Base-by-base conservation (phyloP, 352 stramenopile genomes). In the Globisporangium abappressorium region DNA sequence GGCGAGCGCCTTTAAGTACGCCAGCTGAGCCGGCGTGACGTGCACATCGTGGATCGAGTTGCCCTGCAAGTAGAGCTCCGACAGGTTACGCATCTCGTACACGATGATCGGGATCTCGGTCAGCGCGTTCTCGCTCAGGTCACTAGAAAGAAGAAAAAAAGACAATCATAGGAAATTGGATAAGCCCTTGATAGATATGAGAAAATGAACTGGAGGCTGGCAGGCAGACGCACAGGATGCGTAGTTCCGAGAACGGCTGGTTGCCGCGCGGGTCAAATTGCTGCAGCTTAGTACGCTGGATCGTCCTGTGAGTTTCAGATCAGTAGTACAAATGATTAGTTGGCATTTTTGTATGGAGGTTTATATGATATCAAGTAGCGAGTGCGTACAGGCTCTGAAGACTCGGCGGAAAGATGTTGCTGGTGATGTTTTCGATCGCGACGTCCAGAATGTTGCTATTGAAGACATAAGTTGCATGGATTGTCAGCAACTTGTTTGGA, bases 71-170 rank as follows among this genome's bases (percentile, higher is more conserved):
- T 79, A 68, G 38, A 93, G 72, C 36, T 76, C 72, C 34, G 74
- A 81, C 58, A 93, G 76, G 30, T 76, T 81, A 36, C 69, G 70
- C 65, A 91, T 78, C 66, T 88, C 77, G 76, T 87, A 93, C 70
- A 93, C 83, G 68, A 89, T 79, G 12, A 71, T 66, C 9, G 85
- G 85, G 43, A 93, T 92, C 20, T 82, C 72, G 0, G 85, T 82
- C 18, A 93, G 64, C 28, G 73, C 38, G 43, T 93, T 93, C 67
- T 91, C 74, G 51, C 77, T 73, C 61, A 93, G 66, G 62, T 93
- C 83, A 68, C 85, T 93, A 61, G 7, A 12, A n/a, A 41, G 24
- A 26, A 26, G 24, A 5, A 22, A 41, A 22, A 60, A 36, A 49
- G 33, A 4, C 41, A 2, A 57, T 1, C 24, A 26, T 1, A 26